These are phyloP conservation scores for Tulasnella calospora DNA, from an alignment of 768 basidiomycete species.

Conservation along the genomic window DNA sequence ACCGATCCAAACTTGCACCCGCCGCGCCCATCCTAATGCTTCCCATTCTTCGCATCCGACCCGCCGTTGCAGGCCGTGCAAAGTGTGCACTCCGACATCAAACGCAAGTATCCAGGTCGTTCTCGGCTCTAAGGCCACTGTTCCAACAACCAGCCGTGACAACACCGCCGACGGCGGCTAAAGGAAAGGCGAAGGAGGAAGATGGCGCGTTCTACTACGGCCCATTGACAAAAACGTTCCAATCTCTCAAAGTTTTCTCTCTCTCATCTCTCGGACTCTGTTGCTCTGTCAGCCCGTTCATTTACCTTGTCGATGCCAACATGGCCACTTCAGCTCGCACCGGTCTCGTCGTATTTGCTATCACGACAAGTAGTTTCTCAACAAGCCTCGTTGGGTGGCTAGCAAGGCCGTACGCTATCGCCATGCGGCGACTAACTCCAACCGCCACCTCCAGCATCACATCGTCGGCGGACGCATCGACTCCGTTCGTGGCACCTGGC, in stretches of 20 bases:
- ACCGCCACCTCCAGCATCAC: conserved; percentile 28
- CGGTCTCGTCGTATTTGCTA: conserved; percentile 61
- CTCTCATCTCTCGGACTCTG: conserved; percentile 70
- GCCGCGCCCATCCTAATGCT: background rate
- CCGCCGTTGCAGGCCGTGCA: background rate
- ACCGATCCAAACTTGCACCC: background rate
- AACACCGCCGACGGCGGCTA: background rate
- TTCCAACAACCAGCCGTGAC: background rate
- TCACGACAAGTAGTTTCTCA: conserved; percentile 67
- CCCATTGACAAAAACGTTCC: conserved; percentile 67
- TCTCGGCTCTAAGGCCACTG: background rate
- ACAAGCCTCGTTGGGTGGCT: conserved; percentile 69
- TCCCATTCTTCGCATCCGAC: background rate
- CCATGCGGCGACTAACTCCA: conserved; percentile 50
- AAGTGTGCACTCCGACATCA: background rate
- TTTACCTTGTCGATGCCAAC: conserved; percentile 74
- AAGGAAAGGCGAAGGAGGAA: background rate
- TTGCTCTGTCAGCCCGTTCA: conserved; percentile 65
- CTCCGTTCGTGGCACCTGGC: conserved; percentile 9
- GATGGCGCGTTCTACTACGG: conserved; percentile 49
- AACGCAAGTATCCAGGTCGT: background rate
- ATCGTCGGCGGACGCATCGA: conserved; percentile 37
- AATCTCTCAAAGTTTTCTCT: conserved; percentile 76
- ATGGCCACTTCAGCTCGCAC: conserved; percentile 65
- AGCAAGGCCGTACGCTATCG: conserved; percentile 68